Evolutionary conservation across 768 basidiomycete genomes (phyloP).

Genomic region (Podaxis sp.): DNA sequence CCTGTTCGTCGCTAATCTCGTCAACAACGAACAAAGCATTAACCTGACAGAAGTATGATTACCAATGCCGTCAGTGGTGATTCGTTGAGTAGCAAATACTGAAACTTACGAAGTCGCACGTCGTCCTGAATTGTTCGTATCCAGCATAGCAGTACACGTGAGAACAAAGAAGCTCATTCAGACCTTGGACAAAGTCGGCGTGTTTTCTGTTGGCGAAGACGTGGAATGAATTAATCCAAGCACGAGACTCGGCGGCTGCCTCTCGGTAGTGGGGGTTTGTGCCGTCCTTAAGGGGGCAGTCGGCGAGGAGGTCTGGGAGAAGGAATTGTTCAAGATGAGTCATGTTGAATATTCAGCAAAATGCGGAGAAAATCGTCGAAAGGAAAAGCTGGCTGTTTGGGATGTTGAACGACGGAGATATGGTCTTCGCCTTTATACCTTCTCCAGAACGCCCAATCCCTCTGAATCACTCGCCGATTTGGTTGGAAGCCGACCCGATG

Average conservation of each 20-base stretch:
- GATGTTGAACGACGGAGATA: neutral
- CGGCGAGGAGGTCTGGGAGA: conserved; percentile 52
- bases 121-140: conserved; percentile 52
- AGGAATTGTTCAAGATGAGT: conserved; percentile 29
- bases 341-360: conserved; percentile 15
- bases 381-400: conserved; percentile 13
- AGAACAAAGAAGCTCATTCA: conserved; percentile 58
- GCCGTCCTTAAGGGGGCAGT: conserved; percentile 41
- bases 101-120: conserved; percentile 52
- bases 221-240: conserved; percentile 59
- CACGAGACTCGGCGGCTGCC: conserved; percentile 52
- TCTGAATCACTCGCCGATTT: conserved; percentile 2
- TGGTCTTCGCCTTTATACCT: conserved; percentile 6
- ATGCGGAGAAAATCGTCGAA: conserved; percentile 12
- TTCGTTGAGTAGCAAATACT: neutral
- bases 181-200: conserved; percentile 58
- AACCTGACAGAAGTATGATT: conserved; percentile 26
- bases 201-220: conserved; percentile 57
- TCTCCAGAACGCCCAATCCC: neutral
- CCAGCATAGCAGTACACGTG: conserved; percentile 58
- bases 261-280: conserved; percentile 55
- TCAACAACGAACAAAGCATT: conserved; percentile 65
- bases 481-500: conserved; percentile 8
- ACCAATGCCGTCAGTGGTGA: conserved; percentile 2
- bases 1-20: conserved; percentile 66